Base-by-base conservation (phyloP, 1,139 yeast genomes). In the Hyphopichia khmerensis region DNA sequence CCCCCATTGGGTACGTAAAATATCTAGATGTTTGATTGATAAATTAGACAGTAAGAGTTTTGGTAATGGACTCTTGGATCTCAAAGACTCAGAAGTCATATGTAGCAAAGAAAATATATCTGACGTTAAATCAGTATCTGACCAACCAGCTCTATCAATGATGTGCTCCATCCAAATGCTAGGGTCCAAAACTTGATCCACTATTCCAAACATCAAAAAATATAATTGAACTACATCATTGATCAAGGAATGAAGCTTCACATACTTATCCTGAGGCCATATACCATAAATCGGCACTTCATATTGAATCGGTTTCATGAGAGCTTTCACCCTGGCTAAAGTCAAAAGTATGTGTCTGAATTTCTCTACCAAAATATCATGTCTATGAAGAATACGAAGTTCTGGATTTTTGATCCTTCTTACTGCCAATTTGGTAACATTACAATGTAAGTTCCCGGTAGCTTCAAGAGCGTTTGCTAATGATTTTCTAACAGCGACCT, bases 221-320 rank as follows among this genome's bases (percentile, higher is more conserved):
- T 67, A 67, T 24, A 67, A 48, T 48, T 59, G 69, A 3, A 62
- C 48, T 2, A 66, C 51, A 43, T 67, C 70, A 18, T 59, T 56
- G 9, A 66, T 44, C n/a, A 56, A 49, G 4, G 43, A 43, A 39
- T 59, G 65, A 10, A 69, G 48, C 40, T 54, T 52, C 16, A 41
- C 41, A 44, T 68, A 68, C 36, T 60, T 64, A 14, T 50, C 48
- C 26, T 52, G 55, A 1, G 75, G 74, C 73, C 73, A 69, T n/a
- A 51, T 40, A 0, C 75, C 74, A 2, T 62, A 49, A 8, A 68
- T 39, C 0, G 69, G 64, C 8, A 64, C 41, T 43, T 69, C 74
- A 41, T 65, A 64, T 33, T 55, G 55, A 21, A 68, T 57, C 1
- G 71, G 60, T 11, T 50, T 55, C 53, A 61, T 58, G 31, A 67